Base-by-base conservation (phyloP, 208 protist species). In the Wallacemonas collosoma region DNA sequence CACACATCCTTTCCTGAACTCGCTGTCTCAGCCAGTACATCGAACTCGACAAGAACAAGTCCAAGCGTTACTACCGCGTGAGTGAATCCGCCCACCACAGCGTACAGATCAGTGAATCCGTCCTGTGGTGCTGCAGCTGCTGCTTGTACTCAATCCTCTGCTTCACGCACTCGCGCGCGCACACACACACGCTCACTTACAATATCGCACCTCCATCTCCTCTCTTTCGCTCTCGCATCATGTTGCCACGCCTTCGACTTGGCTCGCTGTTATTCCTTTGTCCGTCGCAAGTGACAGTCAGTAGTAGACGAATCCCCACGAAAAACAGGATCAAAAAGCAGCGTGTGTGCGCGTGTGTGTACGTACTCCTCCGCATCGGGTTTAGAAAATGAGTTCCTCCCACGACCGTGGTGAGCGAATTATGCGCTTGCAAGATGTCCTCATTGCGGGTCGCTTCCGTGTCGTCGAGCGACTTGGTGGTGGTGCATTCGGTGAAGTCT, bases 401-500 rank as follows among this genome's bases (percentile, higher is more conserved):
- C 45, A 6, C 12, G 26, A 26, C 26, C 26, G 26, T 26, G 26
- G 26, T 26, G 26, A 26, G 26, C 45, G 45, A 50, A 12, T 6
- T 12, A 72, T 66, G 43, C 71, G 55, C 15, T 57, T 74, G 15
- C 69, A 79, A 67, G 85, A 85, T 17, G 60, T 94, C 81, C 60
- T 87, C 82, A 68, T 98, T 91, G 66, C 39, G 39, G 98, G 88
- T 8, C 98, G 98, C 43, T 99, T 93, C 73, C 75, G 89, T 38
- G 77, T 99, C 35, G 89, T 90, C 36, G 77, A 95, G 26, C 97
- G 98, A 76, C 97, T 99, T 57, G 98, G 98, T 38, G 80, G 82
- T 40, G 98, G 98, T 11, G 97, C 97, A 41, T 99, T 99, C 87
- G 99, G 98, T 40, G 98, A 99, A 55, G 98, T 99, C 26, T 99